Evolutionary conservation across 2,329 filamentous ascomycete species (phyloP), one percentile per base, ranked within the genome.

Genomic region (Penicillium crustosum): DNA sequence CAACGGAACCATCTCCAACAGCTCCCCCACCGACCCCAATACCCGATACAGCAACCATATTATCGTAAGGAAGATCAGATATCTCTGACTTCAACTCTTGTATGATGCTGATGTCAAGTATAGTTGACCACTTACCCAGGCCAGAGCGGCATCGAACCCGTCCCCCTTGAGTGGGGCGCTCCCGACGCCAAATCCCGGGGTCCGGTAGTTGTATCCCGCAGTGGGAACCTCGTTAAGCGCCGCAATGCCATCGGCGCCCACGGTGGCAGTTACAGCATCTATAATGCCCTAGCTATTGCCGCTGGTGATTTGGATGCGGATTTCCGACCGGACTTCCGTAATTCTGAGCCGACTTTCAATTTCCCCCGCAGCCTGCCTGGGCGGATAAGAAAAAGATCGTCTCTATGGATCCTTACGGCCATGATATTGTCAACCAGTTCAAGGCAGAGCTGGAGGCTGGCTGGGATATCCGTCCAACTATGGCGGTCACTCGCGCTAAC

Each of bases 191-290:
- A 82, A 57, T 81, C 86, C 68, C 86, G 93, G 75, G 94, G 93
- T 2, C 93, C 93, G 5, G 90, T 97, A 49, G 88, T 96, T 51
- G 93, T 96, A 43, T 94, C 65, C 15, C 65, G 68, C 23, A 73
- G 68, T 36, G 66, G 65, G 9, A 68, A 69, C 25, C 53, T 68
- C 38, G 42, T 72, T n/a, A 71, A 75, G 63, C 70, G 70, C 49
- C 63, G 69, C 50, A 76, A 71, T 80, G 84, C 85, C 45, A 85
- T 88, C 70, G 86, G 85, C 68, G 88, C 86, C 58, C 88, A 90
- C 66, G 93, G 94, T 62, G 93, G 94, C 57, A 97, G 92, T 5
- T 97, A 99, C 75, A 92, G 91, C 61, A 93, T 97, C 63, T 97
- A 97, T 79, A 92, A 96, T 72, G 93, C 93, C 23, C 83, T 97